Evolutionary conservation across 2,329 filamentous ascomycete genomes (phyloP).

Genomic region (Trichoderma atrobrunneum): DNA sequence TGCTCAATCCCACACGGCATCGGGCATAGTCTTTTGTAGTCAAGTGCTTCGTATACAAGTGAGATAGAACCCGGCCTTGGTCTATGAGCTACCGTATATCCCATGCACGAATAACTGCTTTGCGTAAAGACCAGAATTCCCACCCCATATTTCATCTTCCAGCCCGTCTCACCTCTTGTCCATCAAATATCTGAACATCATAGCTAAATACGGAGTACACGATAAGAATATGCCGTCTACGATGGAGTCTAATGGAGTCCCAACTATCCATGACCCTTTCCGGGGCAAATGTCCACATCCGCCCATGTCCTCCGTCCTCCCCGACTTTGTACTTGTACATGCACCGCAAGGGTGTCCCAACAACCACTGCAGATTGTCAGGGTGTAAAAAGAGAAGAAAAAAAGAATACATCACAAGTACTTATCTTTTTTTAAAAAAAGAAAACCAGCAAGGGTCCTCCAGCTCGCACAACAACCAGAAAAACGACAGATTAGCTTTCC

Average conservation of each 20-base stretch:
- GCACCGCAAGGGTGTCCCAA: neutral
- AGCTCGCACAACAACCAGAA: neutral
- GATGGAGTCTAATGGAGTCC: neutral
- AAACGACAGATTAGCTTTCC: neutral
- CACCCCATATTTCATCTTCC: neutral
- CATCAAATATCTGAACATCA: neutral
- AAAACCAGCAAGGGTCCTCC: neutral
- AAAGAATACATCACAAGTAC: neutral
- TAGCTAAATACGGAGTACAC: neutral
- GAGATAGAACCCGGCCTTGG: neutral
- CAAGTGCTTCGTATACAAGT: neutral
- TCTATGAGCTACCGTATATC: neutral
- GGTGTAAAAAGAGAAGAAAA: neutral
- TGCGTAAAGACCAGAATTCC: neutral
- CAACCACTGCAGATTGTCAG: neutral
- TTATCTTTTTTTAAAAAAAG: neutral
- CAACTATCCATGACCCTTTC: neutral
- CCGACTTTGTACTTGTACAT: neutral
- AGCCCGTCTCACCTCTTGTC: neutral
- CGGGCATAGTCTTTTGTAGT: neutral
- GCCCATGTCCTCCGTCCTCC: neutral
- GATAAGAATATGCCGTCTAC: neutral
- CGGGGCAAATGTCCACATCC: neutral
- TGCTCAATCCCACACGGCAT: neutral
- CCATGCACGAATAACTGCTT: neutral